These are phyloP conservation scores for Fusarium floridanum DNA, from an alignment of 2,329 filamentous ascomycete genomes.

Conservation along the genomic window DNA sequence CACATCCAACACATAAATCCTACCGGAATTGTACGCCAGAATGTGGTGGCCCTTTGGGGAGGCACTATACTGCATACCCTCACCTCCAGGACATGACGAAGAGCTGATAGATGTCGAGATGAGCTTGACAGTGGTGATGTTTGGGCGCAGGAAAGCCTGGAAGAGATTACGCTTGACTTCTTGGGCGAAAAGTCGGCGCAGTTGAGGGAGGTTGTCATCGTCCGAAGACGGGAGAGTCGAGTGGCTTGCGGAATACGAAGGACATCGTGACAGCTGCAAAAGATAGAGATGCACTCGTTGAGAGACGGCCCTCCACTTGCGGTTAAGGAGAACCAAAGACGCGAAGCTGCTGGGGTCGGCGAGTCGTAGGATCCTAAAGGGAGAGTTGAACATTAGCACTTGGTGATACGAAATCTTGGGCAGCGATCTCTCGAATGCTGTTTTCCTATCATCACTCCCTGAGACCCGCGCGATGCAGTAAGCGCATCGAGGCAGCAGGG, in stretches of 20 bases:
- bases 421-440: not conserved
- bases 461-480: not conserved
- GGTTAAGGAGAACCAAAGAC: conserved; percentile 74
- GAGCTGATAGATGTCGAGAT: conserved; percentile 88
- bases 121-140: conserved; percentile 79
- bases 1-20: conserved; percentile 83
- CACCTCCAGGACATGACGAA: conserved; percentile 83
- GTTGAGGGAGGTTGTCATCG: conserved; percentile 66
- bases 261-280: conserved; percentile 71
- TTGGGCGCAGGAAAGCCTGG: conserved; percentile 79
- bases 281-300: conserved; percentile 74
- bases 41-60: conserved; percentile 81
- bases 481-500: conserved; percentile 1
- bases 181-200: conserved; percentile 75
- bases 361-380: conserved; percentile 68
- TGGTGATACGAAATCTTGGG: not conserved
- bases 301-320: conserved; percentile 74
- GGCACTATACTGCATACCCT: conserved; percentile 86
- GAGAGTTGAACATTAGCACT: conserved; percentile 38
- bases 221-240: conserved; percentile 53
- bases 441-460: not conserved
- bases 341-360: conserved; percentile 75
- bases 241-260: conserved; percentile 68
- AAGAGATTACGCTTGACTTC: conserved; percentile 84
- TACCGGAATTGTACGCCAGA: conserved; percentile 86